Evolutionary conservation across 177 flowering plant species (phyloP).

Genomic region (Vitis hybrid): DNA sequence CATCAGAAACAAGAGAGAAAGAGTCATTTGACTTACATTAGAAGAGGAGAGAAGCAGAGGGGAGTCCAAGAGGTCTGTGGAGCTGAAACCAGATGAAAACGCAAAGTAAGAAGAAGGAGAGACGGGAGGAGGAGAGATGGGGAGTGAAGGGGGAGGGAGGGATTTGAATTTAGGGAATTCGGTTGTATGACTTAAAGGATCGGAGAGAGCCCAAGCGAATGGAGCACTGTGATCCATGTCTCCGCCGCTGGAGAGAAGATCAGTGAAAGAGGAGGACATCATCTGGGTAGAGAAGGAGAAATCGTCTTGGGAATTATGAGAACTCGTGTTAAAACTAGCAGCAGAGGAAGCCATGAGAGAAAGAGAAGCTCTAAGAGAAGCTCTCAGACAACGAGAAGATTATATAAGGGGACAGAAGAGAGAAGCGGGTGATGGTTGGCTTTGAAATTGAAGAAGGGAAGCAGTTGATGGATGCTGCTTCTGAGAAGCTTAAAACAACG

Average conservation of each 20-base stretch:
- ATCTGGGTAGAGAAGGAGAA: conserved; percentile 25
- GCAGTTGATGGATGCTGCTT: conserved; percentile 16
- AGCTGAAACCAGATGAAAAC: conserved; percentile 49
- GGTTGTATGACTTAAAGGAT: conserved; percentile 18
- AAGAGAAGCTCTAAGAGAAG: not conserved
- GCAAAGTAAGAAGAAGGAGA: conserved; percentile 66
- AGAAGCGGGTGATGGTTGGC: not conserved
- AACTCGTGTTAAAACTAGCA: conserved; percentile 3
- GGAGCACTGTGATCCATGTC: conserved; percentile 7
- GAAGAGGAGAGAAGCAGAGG: conserved; percentile 51
- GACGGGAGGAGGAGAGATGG: conserved; percentile 52
- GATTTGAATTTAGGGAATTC: conserved; percentile 63
- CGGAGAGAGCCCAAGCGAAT: conserved; percentile 26
- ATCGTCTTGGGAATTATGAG: conserved; percentile 7
- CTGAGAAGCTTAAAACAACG: conserved; percentile 28
- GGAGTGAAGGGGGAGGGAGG: conserved; percentile 46
- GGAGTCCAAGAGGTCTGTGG: conserved; percentile 56
- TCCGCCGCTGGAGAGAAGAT: conserved; percentile 25
- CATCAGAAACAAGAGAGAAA: not conserved
- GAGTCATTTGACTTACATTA: conserved; percentile 39
- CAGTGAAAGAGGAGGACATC: conserved; percentile 40
- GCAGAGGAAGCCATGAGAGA: not conserved
- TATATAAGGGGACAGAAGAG: not conserved
- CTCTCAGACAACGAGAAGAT: not conserved
- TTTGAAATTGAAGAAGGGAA: not conserved